Conservation (phyloP, 2,329 filamentous ascomycete species). For the Pestalotiopsis sp. region DNA sequence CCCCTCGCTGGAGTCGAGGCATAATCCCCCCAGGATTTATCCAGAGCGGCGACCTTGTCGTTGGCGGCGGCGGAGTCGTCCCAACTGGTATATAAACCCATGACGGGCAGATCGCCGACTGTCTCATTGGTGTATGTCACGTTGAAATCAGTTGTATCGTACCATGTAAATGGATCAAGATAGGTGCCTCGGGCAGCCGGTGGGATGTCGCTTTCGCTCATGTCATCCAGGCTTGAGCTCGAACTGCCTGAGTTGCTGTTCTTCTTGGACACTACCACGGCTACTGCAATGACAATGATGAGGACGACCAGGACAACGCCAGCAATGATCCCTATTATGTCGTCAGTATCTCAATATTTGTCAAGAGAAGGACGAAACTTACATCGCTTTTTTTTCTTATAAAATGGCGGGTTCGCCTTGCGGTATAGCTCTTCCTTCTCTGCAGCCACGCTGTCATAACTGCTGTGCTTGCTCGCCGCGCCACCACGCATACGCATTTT, state of each 20-base stretch:
- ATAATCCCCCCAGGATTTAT: constrained; percentile 76
- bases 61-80: constrained; percentile 82
- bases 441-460: constrained; percentile 46
- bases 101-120: constrained; percentile 84
- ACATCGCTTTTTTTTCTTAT: constrained; percentile 63
- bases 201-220: constrained; percentile 60
- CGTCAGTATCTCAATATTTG: constrained; percentile 23
- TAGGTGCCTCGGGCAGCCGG: constrained; percentile 69
- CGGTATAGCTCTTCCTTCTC: constrained; percentile 46
- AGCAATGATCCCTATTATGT: constrained; percentile 52
- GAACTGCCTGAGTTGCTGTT: constrained; percentile 36
- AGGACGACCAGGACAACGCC: constrained; percentile 55
- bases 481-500: constrained; percentile 44
- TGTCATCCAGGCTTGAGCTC: constrained; percentile 50
- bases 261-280: constrained; percentile 66
- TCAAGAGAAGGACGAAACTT: constrained; percentile 29
- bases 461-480: constrained; percentile 33
- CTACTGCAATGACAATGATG: constrained; percentile 67
- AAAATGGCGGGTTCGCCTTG: constrained; percentile 41
- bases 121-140: constrained; percentile 85
- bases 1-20: constrained; percentile 78
- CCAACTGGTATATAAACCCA: constrained; percentile 84
- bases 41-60: constrained; percentile 73
- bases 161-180: constrained; percentile 90
- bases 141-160: constrained; percentile 88